Evolutionary conservation across 192 early-diverging fungal species (phyloP).

Genomic region (Phlyctochytrium arcticum): DNA sequence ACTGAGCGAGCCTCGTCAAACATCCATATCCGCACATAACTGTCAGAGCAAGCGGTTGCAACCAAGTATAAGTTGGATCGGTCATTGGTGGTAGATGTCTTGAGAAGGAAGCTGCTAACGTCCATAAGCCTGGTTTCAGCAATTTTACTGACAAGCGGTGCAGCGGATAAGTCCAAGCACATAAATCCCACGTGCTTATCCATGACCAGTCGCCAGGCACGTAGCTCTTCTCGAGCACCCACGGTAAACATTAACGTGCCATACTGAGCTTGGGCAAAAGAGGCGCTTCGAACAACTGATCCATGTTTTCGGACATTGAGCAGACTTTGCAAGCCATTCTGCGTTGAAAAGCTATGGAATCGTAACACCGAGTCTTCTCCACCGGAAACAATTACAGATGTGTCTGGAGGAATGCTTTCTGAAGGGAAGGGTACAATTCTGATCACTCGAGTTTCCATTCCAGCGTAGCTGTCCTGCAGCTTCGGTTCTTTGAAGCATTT

Average conservation of each 20-base stretch:
- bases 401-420: neutral
- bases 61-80: conserved; percentile 44
- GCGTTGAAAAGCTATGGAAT: conserved; percentile 18
- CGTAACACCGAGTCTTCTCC: conserved; percentile 37
- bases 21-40: conserved; percentile 56
- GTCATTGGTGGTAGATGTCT: neutral
- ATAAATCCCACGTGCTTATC: conserved; percentile 21
- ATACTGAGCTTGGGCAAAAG: conserved; percentile 24
- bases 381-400: conserved; percentile 2
- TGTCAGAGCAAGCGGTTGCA: conserved; percentile 72
- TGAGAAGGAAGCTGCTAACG: conserved; percentile 15
- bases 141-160: conserved; percentile 47
- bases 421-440: conserved; percentile 28
- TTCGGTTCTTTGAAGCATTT: conserved; percentile 49
- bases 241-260: conserved; percentile 48
- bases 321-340: neutral
- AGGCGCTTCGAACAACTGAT: conserved; percentile 50
- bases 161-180: conserved; percentile 45
- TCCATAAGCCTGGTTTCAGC: conserved; percentile 78
- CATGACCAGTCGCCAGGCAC: conserved; percentile 55
- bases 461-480: conserved; percentile 58
- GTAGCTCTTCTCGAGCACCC: conserved; percentile 60
- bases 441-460: conserved; percentile 57
- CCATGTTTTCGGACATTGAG: conserved; percentile 42
- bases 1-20: conserved; percentile 48